phyloP scores from a whole-genome alignment of 164 flowering plant species.

The Annona cherimola region DNA sequence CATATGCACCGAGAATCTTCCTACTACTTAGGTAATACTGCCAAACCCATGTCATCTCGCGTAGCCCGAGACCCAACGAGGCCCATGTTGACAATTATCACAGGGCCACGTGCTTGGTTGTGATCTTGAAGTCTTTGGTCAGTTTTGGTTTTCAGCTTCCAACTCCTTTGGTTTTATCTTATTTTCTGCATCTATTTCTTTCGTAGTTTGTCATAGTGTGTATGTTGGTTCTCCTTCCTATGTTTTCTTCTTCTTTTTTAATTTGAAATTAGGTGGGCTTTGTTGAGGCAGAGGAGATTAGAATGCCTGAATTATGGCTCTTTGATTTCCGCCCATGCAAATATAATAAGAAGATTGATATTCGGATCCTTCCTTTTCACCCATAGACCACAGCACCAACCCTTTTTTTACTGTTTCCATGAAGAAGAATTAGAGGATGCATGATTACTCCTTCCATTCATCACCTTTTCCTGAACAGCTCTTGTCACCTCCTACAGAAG shows the following conservation, averaged over 20 bases:
- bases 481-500: no score
- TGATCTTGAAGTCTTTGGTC: conserved; percentile 18
- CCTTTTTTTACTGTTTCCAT: background rate
- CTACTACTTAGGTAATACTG: conserved; percentile 12
- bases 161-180: conserved; percentile 1
- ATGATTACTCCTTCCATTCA: no score
- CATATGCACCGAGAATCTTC: conserved; percentile 25
- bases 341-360: background rate
- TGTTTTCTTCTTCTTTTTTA: conserved; percentile 49
- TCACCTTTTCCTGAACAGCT: no score
- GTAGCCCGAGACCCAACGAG: background rate
- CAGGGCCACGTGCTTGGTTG: conserved; percentile 33
- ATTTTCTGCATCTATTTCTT: no score
- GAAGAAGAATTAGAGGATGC: background rate
- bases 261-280: conserved; percentile 59
- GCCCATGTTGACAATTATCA: conserved; percentile 2
- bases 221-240: conserved; percentile 31
- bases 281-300: conserved; percentile 24
- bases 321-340: conserved; percentile 5
- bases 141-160: conserved; percentile 18
- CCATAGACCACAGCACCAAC: background rate
- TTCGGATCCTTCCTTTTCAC: background rate
- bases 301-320: background rate
- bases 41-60: conserved; percentile 7
- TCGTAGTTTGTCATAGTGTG: conserved; percentile 8